phyloP scores from a whole-genome alignment of 2,329 filamentous ascomycete species.

The Cercospora berteroae region DNA sequence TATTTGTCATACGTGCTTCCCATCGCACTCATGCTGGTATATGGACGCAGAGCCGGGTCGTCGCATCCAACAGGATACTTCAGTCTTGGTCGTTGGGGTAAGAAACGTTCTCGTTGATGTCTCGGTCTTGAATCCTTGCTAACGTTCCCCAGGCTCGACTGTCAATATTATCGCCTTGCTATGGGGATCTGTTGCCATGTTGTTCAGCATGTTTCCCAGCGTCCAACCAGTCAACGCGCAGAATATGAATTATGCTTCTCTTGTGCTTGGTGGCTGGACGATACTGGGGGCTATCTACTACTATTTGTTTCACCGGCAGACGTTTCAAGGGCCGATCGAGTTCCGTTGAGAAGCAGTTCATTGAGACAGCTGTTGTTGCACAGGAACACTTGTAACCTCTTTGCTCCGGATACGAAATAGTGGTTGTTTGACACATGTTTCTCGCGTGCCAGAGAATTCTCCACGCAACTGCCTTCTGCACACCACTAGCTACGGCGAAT shows the following conservation, averaged over 20 bases:
- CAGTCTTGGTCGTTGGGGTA: constrained; percentile 40
- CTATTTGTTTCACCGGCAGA: constrained; percentile 41
- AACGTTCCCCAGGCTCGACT: constrained; percentile 14
- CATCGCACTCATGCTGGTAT: constrained; percentile 31
- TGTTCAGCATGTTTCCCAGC: constrained; percentile 50
- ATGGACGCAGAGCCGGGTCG: constrained; percentile 3
- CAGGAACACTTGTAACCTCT: neutral
- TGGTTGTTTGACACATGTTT: neutral
- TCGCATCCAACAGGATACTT: constrained; percentile 27
- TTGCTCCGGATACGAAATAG: neutral
- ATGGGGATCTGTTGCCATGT: constrained; percentile 47
- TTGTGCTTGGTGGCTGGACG: constrained; percentile 40
- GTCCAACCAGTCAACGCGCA: constrained; percentile 41
- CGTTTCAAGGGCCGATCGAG: constrained; percentile 28
- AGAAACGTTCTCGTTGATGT: neutral
- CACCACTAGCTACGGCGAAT: neutral
- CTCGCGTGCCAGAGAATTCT: neutral
- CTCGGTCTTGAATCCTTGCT: constrained; percentile 6
- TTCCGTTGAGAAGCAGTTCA: neutral
- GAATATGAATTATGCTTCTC: constrained; percentile 48
- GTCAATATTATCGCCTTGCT: constrained; percentile 45
- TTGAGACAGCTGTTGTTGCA: neutral
- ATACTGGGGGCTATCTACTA: constrained; percentile 44
- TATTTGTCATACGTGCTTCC: constrained; percentile 20
- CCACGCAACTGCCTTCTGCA: neutral